Conservation (phyloP, 129 eudicot genomes). For the Apium graveolens region DNA sequence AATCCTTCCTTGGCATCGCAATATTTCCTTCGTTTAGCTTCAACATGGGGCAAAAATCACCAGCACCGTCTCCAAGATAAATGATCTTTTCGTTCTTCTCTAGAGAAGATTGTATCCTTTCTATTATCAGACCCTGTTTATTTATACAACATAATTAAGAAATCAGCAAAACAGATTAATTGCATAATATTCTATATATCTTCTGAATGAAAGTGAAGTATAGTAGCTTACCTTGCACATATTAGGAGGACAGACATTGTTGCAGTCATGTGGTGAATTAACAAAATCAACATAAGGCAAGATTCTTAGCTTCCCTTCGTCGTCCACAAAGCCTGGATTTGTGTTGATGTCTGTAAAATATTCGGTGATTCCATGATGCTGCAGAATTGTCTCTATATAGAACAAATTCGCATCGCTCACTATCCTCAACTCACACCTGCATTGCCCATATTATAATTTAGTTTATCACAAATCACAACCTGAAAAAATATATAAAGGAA, state of each 20-base stretch:
- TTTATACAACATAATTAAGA: neutral
- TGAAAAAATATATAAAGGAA: neutral
- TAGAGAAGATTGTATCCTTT: constrained; percentile 21
- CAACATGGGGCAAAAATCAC: constrained; percentile 77
- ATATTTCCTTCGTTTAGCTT: constrained; percentile 45
- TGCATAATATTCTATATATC: neutral
- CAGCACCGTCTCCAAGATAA: constrained; percentile 76
- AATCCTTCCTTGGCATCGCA: constrained; percentile 84
- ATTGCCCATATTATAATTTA: neutral
- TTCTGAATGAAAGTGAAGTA: no score
- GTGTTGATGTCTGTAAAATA: constrained; percentile 76
- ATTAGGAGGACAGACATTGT: constrained; percentile 67
- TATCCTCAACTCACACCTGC: constrained; percentile 81
- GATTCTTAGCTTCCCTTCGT: constrained; percentile 59
- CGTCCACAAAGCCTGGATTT: constrained; percentile 63
- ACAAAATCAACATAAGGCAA: constrained; percentile 52
- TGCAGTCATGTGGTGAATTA: constrained; percentile 54
- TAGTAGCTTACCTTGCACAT: constrained; percentile 75
- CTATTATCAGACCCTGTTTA: constrained; percentile 21
- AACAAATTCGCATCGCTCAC: constrained; percentile 82
- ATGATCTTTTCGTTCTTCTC: constrained; percentile 46
- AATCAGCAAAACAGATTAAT: neutral
- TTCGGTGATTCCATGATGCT: constrained; percentile 52
- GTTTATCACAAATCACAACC: neutral
- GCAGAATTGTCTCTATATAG: constrained; percentile 65